phyloP scores from a whole-genome alignment of 169 alveolate species.

The Cryptosporidium xiaoi region DNA sequence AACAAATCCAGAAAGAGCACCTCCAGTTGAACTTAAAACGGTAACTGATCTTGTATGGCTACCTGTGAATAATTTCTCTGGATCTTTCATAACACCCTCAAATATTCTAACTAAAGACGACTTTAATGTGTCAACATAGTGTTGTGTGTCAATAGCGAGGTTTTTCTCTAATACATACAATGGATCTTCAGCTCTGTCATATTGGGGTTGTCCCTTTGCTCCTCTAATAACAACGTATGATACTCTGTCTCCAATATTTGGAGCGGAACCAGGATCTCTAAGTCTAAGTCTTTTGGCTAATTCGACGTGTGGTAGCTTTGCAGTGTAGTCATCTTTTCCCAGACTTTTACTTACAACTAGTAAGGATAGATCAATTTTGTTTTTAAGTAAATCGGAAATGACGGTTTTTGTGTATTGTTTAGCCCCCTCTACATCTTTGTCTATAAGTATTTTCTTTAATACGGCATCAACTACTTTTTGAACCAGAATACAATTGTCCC shows the following conservation, averaged over 20 bases:
- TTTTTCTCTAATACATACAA: slow-evolving; percentile 95
- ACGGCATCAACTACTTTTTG: slow-evolving; percentile 93
- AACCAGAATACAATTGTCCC: slow-evolving; percentile 96
- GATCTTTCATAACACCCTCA: slow-evolving; percentile 91
- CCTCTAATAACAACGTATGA: slow-evolving; percentile 95
- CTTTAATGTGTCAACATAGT: slow-evolving; percentile 96
- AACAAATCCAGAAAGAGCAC: slow-evolving; percentile 91
- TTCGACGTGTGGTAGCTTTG: slow-evolving; percentile 98
- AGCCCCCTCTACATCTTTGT: slow-evolving; percentile 92
- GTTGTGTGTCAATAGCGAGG: slow-evolving; percentile 96
- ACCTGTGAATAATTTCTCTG: slow-evolving; percentile 91
- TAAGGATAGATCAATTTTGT: slow-evolving; percentile 96
- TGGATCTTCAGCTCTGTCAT: slow-evolving; percentile 99
- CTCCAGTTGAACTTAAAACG: slow-evolving; percentile 76
- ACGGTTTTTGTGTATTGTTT: slow-evolving; percentile 85
- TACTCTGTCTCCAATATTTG: slow-evolving; percentile 98
- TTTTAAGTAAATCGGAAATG: slow-evolving; percentile 91
- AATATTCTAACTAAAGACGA: slow-evolving; percentile 92
- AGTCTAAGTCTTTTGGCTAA: slow-evolving; percentile 96
- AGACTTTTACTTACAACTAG: slow-evolving; percentile 97
- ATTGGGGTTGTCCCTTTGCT: slow-evolving; percentile 92
- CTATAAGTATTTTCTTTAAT: slow-evolving; percentile 90
- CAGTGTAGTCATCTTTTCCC: slow-evolving; percentile 92
- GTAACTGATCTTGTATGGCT: slow-evolving; percentile 86
- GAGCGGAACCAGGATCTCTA: slow-evolving; percentile 96